Conservation (phyloP, 2,329 filamentous ascomycete genomes). For the Lachnellula suecica region DNA sequence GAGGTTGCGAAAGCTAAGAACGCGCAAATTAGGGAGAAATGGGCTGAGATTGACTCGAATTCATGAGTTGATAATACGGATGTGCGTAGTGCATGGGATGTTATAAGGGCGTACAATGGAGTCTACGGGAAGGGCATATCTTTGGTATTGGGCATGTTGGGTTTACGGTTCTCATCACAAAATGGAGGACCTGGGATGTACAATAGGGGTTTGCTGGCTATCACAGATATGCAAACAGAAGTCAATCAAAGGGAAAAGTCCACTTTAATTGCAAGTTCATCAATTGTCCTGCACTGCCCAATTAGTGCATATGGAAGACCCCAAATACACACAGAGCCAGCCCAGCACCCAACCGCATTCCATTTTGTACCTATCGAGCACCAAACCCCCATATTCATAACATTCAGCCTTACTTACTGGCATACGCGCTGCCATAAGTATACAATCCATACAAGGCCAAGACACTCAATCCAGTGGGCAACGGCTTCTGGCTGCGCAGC, state of each 20-base stretch:
- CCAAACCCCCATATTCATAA: constrained; percentile 17
- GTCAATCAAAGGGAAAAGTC: not conserved
- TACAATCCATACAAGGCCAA: constrained; percentile 76
- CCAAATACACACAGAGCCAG: no score
- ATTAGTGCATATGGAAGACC: not conserved
- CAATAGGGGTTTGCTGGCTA: constrained; percentile 4
- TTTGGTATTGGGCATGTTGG: no score
- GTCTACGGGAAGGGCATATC: no score
- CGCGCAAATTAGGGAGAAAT: constrained; percentile 72
- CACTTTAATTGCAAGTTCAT: not conserved
- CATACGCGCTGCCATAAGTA: constrained; percentile 70
- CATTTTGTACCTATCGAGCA: no score
- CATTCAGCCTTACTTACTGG: constrained; percentile 35
- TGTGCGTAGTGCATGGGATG: not conserved
- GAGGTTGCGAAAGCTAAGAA: constrained; percentile 68
- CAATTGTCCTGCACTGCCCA: no score
- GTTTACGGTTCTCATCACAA: no score
- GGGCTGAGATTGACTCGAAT: constrained; percentile 75
- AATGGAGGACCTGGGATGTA: constrained; percentile 7
- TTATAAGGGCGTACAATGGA: not conserved
- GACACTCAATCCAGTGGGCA: constrained; percentile 77
- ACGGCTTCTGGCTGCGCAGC: constrained; percentile 78
- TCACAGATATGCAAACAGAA: constrained; percentile 25
- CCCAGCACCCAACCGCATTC: no score
- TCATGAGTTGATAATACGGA: constrained; percentile 40